A percentile compares a stretch with the other conserved stretches of the same genome.
phyloP scores from a whole-genome alignment of 257 asterid species.

The Ophiorrhiza pumila region DNA sequence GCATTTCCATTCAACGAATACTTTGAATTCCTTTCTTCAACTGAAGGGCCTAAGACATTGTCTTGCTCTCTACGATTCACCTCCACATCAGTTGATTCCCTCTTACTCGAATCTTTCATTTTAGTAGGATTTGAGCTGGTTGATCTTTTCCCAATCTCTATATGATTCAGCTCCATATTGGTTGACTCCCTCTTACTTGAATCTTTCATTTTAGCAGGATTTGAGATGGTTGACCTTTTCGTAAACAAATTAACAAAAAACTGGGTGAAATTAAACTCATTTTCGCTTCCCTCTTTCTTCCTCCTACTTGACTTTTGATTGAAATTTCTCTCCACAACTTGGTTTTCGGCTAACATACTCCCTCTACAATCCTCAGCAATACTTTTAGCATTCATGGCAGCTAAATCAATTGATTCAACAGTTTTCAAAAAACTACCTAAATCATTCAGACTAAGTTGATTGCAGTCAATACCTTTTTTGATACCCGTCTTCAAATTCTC shows the following conservation, averaged over 20 bases:
- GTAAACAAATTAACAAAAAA: constrained; percentile 41
- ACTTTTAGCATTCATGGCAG: constrained; percentile 33
- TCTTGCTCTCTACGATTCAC: constrained; percentile 25
- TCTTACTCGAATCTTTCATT: constrained; percentile 28
- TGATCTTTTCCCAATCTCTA: constrained; percentile 33
- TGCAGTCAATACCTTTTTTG: constrained; percentile 37
- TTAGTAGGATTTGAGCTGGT: constrained; percentile 36
- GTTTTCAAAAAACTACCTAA: constrained; percentile 44
- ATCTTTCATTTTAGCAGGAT: constrained; percentile 33
- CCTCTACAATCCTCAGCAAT: constrained; percentile 46
- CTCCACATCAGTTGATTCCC: constrained; percentile 36
- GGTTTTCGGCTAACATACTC: constrained; percentile 29
- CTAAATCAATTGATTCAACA: constrained; percentile 40
- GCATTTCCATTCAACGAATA: constrained; percentile 20
- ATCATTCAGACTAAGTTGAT: constrained; percentile 49
- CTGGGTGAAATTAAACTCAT: constrained; percentile 31
- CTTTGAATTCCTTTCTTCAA: constrained; percentile 34
- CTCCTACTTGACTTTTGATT: constrained; percentile 39
- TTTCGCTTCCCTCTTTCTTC: constrained; percentile 42
- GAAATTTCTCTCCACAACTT: constrained; percentile 35
- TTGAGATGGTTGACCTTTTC: constrained; percentile 33
- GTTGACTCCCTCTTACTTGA: constrained; percentile 30
- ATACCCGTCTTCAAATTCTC: constrained; percentile 46
- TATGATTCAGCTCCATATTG: constrained; percentile 32
- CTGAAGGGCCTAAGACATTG: constrained; percentile 44